Evolutionary conservation across 2,329 filamentous ascomycete species (phyloP).

Genomic region (Venturiaceae sp.): DNA sequence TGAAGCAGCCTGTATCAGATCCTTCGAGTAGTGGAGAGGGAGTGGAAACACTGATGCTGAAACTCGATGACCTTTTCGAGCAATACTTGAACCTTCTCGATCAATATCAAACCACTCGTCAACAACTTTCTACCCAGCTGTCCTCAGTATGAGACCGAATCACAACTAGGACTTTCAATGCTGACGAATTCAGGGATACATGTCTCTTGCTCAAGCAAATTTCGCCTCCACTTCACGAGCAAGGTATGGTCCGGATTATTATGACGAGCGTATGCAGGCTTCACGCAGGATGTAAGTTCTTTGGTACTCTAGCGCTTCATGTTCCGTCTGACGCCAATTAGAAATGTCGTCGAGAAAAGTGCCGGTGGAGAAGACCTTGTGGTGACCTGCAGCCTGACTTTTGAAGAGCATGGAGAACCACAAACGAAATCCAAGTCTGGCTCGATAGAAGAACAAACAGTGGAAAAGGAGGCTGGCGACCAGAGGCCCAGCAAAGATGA

Average conservation of each 20-base stretch:
- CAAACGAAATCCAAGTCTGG: background rate
- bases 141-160: conserved; percentile 33
- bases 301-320: conserved; percentile 12
- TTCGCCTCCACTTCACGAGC: conserved; percentile 55
- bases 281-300: conserved; percentile 34
- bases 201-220: conserved; percentile 62
- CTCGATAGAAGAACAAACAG: background rate
- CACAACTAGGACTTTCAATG: background rate
- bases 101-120: conserved; percentile 53
- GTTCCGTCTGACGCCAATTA: background rate
- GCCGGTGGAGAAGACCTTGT: background rate
- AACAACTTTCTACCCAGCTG: conserved; percentile 44
- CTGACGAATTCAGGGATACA: conserved; percentile 25
- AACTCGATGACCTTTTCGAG: conserved; percentile 54
- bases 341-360: background rate
- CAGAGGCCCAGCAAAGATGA: background rate
- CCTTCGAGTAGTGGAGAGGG: background rate
- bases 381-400: background rate
- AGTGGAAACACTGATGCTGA: background rate
- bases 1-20: background rate
- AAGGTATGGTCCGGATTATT: conserved; percentile 60
- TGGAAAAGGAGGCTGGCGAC: background rate
- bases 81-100: conserved; percentile 58
- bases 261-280: conserved; percentile 65
- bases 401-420: background rate